Evolutionary conservation across 1,284 basidiomycete genomes (phyloP).

Genomic region (Ustilago bromivora): DNA sequence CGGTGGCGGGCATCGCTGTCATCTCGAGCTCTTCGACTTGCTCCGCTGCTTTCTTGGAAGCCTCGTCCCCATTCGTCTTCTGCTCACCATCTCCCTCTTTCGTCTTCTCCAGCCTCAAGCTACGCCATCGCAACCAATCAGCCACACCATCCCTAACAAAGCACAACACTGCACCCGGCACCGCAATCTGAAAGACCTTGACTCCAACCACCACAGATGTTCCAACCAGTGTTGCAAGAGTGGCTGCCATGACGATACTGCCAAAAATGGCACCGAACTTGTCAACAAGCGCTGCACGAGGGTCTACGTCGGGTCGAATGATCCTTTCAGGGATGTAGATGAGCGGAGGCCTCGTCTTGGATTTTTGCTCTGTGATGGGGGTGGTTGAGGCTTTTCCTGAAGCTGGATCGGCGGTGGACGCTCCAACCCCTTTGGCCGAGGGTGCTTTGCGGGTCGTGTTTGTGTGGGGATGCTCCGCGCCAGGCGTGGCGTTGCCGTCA

Average conservation of each 20-base stretch:
- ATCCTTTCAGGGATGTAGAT: conserved; percentile 71
- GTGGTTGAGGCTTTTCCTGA: conserved; percentile 25
- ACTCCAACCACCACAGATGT: conserved; percentile 74
- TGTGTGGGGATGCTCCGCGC: conserved; percentile 11
- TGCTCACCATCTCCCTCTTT: conserved; percentile 18
- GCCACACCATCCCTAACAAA: conserved; percentile 79
- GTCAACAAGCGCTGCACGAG: conserved; percentile 73
- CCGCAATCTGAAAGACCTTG: conserved; percentile 78
- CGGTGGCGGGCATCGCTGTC: conserved; percentile 28
- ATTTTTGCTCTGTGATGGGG: conserved; percentile 11
- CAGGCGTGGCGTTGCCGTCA: neutral
- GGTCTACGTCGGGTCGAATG: conserved; percentile 72
- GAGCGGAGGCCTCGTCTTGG: conserved; percentile 21
- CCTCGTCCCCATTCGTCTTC: conserved; percentile 17
- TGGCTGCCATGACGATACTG: conserved; percentile 72
- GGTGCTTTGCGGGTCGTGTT: neutral
- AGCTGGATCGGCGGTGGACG: conserved; percentile 4
- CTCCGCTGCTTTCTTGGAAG: conserved; percentile 11
- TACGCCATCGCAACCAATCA: conserved; percentile 69
- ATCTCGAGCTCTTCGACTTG: conserved; percentile 40
- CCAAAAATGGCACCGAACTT: conserved; percentile 73
- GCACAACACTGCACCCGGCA: conserved; percentile 85
- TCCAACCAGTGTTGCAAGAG: conserved; percentile 75
- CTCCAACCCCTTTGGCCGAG: conserved; percentile 1
- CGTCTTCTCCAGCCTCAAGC: conserved; percentile 22